Evolutionary conservation across 345 rosid species (phyloP).

Genomic region (Salix exigua): DNA sequence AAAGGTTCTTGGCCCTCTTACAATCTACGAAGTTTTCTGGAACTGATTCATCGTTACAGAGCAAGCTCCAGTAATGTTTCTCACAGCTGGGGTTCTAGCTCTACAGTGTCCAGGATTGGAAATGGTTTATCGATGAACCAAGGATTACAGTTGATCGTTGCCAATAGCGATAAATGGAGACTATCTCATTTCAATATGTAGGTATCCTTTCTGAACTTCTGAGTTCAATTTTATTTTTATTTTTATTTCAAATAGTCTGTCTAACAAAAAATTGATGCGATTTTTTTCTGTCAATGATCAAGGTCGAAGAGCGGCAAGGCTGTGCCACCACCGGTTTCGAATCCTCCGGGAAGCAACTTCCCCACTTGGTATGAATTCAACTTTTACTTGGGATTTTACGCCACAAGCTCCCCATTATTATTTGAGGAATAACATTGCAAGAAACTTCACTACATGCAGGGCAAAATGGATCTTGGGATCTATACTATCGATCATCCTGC

Average conservation of each 20-base stretch:
- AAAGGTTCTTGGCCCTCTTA: neutral
- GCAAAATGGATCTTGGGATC: slow-evolving; percentile 40
- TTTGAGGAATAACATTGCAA: no score
- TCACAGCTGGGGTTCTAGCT: no score
- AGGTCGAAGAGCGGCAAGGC: no score
- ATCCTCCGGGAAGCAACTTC: no score
- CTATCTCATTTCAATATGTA: slow-evolving; percentile 7
- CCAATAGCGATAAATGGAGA: slow-evolving; percentile 1
- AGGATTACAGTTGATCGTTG: slow-evolving; percentile 15
- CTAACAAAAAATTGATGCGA: neutral
- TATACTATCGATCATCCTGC: slow-evolving; percentile 39
- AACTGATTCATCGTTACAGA: neutral
- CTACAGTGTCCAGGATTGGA: neutral
- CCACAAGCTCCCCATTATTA: no score
- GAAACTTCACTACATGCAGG: no score
- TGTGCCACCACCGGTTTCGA: no score
- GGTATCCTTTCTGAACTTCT: neutral
- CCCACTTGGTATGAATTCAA: no score
- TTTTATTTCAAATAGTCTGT: no score
- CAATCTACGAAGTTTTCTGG: slow-evolving; percentile 7
- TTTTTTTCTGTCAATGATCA: no score
- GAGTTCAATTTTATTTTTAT: neutral
- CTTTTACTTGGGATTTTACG: no score
- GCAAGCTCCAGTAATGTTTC: neutral
- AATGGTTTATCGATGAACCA: slow-evolving; percentile 14